Evolutionary conservation across 2,329 filamentous ascomycete species (phyloP), one percentile per base, ranked within the genome.

Genomic region (Cercospora zeae-maydis): DNA sequence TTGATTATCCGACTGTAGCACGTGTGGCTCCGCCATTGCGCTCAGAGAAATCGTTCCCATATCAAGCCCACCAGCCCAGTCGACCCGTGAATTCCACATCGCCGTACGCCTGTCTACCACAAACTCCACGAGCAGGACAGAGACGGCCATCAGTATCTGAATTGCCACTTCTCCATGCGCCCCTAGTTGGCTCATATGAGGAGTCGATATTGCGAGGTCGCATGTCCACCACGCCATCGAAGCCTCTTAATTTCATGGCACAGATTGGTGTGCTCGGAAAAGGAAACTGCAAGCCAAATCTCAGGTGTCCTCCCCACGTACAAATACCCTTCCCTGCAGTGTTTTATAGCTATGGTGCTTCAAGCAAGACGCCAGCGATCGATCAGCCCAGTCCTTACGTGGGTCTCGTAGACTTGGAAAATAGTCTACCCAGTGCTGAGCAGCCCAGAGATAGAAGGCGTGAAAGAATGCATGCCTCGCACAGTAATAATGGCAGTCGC

Each of bases 161-260:
- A 51, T 92, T 91, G 2, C 88, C 91, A 3, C 80, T 95, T 30
- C 90, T 93, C 61, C 92, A 96, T 76, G 93, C 93, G 8, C 93
- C 93, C 3, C 96, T 99, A 90, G 93, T 98, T 1, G 95, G 95
- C 1, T 97, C 93, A 1, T 99, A 97, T 70, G 95, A 99, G 77
- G 95, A 99, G 78, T 97, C 92, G 30, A 97, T 99, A 64, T 80
- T 99, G 1, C 87, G 92, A 52, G 95, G 95, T 39, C 87, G 95
- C 66, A 99, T 99, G 95, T 98, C 95, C 30, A 97, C 93, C 1
- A 95, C 88, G 1, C 93, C 95, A 0, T 98, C 93, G 0, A 93
- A 91, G 68, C 93, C 95, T 5, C 80, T 99, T 5, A 88, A 96
- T 68, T 99, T 99, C 72, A 84, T 96, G 5, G 95, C 95, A 30